Base-by-base conservation (phyloP, 2,329 filamentous ascomycete species). In the Calonectria hawksworthii region DNA sequence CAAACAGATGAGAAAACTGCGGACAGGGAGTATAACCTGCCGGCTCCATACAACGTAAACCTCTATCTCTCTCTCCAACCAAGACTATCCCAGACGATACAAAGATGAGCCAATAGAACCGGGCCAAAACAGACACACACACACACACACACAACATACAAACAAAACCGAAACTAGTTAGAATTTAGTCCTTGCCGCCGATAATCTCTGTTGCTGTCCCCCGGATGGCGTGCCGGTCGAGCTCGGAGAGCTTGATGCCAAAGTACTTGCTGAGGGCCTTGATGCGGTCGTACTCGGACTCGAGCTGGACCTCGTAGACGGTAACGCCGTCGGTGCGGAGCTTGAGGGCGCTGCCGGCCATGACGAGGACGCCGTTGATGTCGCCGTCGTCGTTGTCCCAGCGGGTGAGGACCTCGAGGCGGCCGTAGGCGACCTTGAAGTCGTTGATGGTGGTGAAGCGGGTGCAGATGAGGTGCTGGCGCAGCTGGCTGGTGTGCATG, bases 251-350 rank as follows among this genome's bases (percentile, higher is more conserved):
- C 44, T 84, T 80, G 63, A 93, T 86, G 10, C 82, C 84, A 77
- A 92, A 92, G 77, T 87, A 88, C 76, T 86, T 86, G 52, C 85
- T 84, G 76, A 92, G 80, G 14, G 87, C 89, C 59, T 79, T 74
- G 26, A 91, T 83, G 13, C 91, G 83, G 61, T 91, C 85, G 14
- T 83, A 82, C 80, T 92, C 91, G 2, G 74, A 88, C 68, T 84
- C 80, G 26, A 90, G 77, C 14, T 74, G 83, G n/a, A 72, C 84
- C 73, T 86, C 84, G n/a, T 90, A 71, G 8, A 88, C 79, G 70
- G 86, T 77, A 21, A 63, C 47, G 8, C 84, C 86, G 2, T 81
- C 79, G 11, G 86, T 66, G 41, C 85, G 83, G 68, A 78, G 82
- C 76, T 90, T 91, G 30, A 92, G 83, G 30, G 86, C 84, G 16